Evolutionary conservation across 1,139 yeast genomes (phyloP), one percentile per base, ranked within the genome.

Genomic region (Debaryomyces coudertii): DNA sequence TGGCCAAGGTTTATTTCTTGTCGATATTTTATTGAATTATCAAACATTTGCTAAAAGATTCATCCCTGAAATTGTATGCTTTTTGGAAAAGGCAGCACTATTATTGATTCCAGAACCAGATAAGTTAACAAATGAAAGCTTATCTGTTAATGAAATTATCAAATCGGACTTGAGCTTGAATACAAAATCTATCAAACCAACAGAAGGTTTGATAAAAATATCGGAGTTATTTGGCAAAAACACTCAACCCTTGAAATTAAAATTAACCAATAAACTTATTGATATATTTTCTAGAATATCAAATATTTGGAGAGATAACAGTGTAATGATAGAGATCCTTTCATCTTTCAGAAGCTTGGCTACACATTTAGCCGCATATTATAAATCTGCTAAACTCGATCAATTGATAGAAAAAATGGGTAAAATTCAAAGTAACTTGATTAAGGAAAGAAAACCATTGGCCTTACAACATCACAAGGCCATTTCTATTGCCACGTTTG

Each of bases 391-490:
- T 3, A 65, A 65, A 11, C 76, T 80, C 52, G 20, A 28, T n/a
- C 20, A 30, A 14, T 24, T 47, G 20, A 62, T 84, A 38, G 66
- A 64, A 24, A 85, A 81, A 55, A 61, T 86, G 37, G 57, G 66
- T 43, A 82, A 76, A 46, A 72, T 88, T 50, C 48, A 53, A 11
- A 43, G 41, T 11, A 68, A 66, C 48, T 69, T 82, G 5, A 51
- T 47, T 4, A 66, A 69, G 20, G 82, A 80, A 46, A 82, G 93
- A 49, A 71, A 64, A 48, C 97, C 97, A 47, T 77, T 93, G 55
- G 71, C 83, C n/a, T 76, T 93, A 53, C 99, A 95, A 69, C 71
- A 80, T n/a, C 97, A 92, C 69, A 82, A 81, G 60, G 90, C 96
- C 28, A 66, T 93, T 47, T 87, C 97, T 3, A 87, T 95, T 59